phyloP scores from a whole-genome alignment of 192 early-diverging fungal species.

The Coemansia sp. region DNA sequence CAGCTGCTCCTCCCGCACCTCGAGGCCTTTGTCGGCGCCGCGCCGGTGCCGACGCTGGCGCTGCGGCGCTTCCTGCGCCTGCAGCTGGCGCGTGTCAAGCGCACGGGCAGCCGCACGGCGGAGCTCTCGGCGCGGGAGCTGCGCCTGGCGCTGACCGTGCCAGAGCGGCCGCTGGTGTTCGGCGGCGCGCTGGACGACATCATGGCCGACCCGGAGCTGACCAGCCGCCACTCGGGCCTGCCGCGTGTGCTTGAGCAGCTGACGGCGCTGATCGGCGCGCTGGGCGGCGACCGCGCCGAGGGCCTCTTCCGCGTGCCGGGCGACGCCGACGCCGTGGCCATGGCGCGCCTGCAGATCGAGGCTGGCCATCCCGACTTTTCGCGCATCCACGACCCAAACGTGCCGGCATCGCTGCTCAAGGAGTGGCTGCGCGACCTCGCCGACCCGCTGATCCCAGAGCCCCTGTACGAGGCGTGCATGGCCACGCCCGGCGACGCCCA shows the following conservation, averaged over 20 bases:
- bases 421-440: conserved; percentile 94
- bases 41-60: conserved; percentile 19
- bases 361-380: conserved; percentile 73
- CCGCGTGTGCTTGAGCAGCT: conserved; percentile 87
- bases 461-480: conserved; percentile 81
- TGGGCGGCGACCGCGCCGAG: conserved; percentile 82
- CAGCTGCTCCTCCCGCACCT: conserved; percentile 88
- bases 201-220: conserved; percentile 61
- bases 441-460: conserved; percentile 85
- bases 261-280: conserved; percentile 67
- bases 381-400: conserved; percentile 86
- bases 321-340: conserved; percentile 82
- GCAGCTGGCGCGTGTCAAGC: conserved; percentile 71
- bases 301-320: conserved; percentile 98
- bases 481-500: conserved; percentile 60
- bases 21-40: conserved; percentile 66
- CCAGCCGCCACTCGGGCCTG: conserved; percentile 45
- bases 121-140: conserved; percentile 67
- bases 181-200: conserved; percentile 89
- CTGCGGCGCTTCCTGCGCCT: conserved; percentile 54
- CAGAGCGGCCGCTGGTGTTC: conserved; percentile 87
- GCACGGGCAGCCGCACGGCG: conserved; percentile 78
- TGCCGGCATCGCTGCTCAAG: conserved; percentile 90
- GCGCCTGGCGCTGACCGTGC: conserved; percentile 74
- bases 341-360: conserved; percentile 79